Conservation (phyloP, 345 rosid genomes). For the Ceriops zippeliana region DNA sequence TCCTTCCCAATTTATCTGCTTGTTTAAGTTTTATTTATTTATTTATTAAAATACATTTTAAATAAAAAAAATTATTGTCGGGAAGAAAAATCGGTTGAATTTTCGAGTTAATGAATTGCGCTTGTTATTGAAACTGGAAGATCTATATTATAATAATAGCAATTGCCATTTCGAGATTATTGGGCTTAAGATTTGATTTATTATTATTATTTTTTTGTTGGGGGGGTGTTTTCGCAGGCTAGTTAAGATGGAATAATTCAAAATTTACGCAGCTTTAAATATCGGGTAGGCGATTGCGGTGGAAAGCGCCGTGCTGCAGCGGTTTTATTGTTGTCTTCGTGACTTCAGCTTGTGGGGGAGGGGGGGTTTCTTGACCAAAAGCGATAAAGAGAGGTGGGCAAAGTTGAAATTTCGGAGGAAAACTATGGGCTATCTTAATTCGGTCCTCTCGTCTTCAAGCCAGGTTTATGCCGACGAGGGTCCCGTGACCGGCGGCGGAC, state of each 20-base stretch:
- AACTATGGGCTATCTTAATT: slow-evolving; percentile 74
- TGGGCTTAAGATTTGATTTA: not conserved
- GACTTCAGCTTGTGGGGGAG: slow-evolving; percentile 17
- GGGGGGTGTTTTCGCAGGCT: slow-evolving; percentile 23
- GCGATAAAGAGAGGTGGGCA: slow-evolving; percentile 15
- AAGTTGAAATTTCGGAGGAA: slow-evolving; percentile 11
- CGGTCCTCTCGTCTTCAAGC: slow-evolving; percentile 67
- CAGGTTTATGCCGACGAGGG: slow-evolving; percentile 71
- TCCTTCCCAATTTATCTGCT: too few species aligned
- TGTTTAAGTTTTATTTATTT: too few species aligned
- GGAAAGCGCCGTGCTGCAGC: too few species aligned
- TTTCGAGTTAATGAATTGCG: too few species aligned
- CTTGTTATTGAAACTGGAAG: too few species aligned
- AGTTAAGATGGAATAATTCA: slow-evolving; percentile 12
- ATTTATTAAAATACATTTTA: too few species aligned
- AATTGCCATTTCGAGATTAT: too few species aligned
- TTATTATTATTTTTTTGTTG: not conserved
- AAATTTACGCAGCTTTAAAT: not conserved
- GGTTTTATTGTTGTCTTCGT: slow-evolving; percentile 9
- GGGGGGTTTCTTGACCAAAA: not conserved
- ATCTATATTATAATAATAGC: too few species aligned
- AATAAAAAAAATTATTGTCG: too few species aligned
- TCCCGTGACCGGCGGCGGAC: slow-evolving; percentile 91
- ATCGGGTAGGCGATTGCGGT: too few species aligned
- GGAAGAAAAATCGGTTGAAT: too few species aligned